A percentile compares a stretch with the other conserved stretches of the same genome.
phyloP scores from a whole-genome alignment of 345 rosid genomes.

The Eucalyptus curtisii region DNA sequence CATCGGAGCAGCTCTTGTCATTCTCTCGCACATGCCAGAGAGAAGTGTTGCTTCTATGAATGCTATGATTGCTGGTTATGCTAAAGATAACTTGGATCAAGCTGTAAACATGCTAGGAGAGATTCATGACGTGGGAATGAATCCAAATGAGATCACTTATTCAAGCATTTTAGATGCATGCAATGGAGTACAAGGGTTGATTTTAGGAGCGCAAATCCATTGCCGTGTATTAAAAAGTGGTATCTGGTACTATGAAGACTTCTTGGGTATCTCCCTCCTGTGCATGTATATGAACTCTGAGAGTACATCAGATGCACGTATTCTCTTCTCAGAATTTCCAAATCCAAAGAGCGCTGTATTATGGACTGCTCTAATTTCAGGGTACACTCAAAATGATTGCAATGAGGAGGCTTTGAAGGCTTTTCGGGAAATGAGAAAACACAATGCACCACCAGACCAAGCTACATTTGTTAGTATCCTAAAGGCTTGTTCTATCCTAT shows the following conservation, averaged over 20 bases:
- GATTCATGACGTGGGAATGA: constrained; percentile 49
- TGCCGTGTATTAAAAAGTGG: constrained; percentile 51
- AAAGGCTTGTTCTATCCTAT: constrained; percentile 58
- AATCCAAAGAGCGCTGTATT: constrained; percentile 45
- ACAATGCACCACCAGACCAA: constrained; percentile 63
- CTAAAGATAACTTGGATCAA: constrained; percentile 32
- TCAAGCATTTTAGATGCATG: constrained; percentile 79
- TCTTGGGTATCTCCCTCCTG: constrained; percentile 61
- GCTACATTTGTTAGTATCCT: constrained; percentile 86
- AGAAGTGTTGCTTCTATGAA: constrained; percentile 66
- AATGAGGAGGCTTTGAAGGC: constrained; percentile 53
- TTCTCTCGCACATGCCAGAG: constrained; percentile 45
- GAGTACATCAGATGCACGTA: constrained; percentile 37
- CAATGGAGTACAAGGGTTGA: constrained; percentile 30
- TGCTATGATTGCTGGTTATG: constrained; percentile 79
- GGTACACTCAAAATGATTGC: constrained; percentile 59
- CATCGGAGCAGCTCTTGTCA: constrained; percentile 27
- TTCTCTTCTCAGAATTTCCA: constrained; percentile 52
- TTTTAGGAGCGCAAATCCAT: constrained; percentile 63
- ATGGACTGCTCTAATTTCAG: constrained; percentile 87
- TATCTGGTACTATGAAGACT: constrained; percentile 41
- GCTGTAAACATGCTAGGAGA: constrained; percentile 42
- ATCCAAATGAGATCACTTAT: constrained; percentile 66
- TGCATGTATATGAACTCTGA: constrained; percentile 64
- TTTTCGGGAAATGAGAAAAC: constrained; percentile 51